Percentiles rank a stretch among this genome's conserved stretches.
Evolutionary conservation across 129 eudicot species (phyloP).

Genomic region (Tagetes erecta): DNA sequence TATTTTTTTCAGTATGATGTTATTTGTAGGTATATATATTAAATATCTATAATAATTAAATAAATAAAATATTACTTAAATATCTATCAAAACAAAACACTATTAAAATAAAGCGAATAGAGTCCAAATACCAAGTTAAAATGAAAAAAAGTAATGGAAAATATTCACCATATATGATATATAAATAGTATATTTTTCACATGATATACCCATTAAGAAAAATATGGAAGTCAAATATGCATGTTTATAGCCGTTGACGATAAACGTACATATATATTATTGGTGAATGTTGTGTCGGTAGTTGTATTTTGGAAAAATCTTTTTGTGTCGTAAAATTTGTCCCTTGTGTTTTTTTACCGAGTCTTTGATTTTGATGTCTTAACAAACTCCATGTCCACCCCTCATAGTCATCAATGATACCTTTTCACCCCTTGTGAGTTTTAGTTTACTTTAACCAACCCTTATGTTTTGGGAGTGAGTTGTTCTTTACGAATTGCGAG

Average conservation of each 20-base stretch:
- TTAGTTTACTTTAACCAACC: neutral
- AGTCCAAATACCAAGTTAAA: neutral
- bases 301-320: constrained; percentile 15
- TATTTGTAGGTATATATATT: neutral
- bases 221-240: constrained; percentile 16
- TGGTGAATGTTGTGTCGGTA: constrained; percentile 32
- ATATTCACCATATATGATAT: neutral
- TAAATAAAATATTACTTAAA: neutral
- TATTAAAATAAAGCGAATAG: neutral
- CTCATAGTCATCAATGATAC: constrained; percentile 12
- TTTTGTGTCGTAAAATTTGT: constrained; percentile 27
- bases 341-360: constrained; percentile 21
- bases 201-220: neutral
- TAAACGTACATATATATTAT: neutral
- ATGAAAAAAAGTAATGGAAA: neutral
- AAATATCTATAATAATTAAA: neutral
- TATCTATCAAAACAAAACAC: neutral
- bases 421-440: constrained; percentile 3
- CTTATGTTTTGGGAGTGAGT: neutral
- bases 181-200: neutral
- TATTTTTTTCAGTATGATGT: neutral
- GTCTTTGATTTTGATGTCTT: constrained; percentile 36
- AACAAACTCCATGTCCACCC: constrained; percentile 27
- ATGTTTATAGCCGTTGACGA: constrained; percentile 26
- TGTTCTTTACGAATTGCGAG: neutral